Base-by-base conservation (phyloP, 140 eudicot species). In the Bidens hawaiensis region DNA sequence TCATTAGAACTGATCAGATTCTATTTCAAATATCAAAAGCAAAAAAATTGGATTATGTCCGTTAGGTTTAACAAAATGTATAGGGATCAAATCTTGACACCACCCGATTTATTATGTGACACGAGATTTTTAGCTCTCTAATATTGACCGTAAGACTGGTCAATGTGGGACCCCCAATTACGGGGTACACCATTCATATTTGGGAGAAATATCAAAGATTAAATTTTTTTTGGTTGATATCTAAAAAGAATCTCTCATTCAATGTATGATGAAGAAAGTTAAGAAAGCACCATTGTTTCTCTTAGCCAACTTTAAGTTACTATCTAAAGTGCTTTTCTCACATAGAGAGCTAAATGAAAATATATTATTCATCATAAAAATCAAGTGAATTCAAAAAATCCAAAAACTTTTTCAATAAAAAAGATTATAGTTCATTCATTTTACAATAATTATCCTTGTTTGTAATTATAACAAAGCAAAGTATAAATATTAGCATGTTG, bases 231-330 rank as follows among this genome's bases (percentile, higher is more conserved):
- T 48, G 11, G 9, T 19, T 9, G 54, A 49, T 49, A 22, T 48
- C 14, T 23, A 4, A 24, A 5, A 52, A 25, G 12, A n/a, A 24
- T 6, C 14, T 19, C 4, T 52, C 36, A 52, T 52, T 13, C 36
- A 52, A 24, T 52, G 59, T 52, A 52, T 52, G 30, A 18, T 22
- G n/a, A 50, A 50, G 56, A 50, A 45, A 50, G 56, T 18, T 18
- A 49, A 49, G 56, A 49, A 21, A 49, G 16, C 21, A 0, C 50
- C 21, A 43, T 15, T 12, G 24, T 46, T 49, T 21, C 56, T 49
- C 56, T 1, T 51, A 6, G 14, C 36, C 6, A 53, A 2, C 40
- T 26, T 25, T 53, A 52, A 15, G 12, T 53, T 26, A 53, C 57
- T 26, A 53, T 26, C 14, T 25, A 14, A 25, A 51, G 33, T 51